Evolutionary conservation across 306 rosid species (phyloP).

Genomic region (Vicia villosa): DNA sequence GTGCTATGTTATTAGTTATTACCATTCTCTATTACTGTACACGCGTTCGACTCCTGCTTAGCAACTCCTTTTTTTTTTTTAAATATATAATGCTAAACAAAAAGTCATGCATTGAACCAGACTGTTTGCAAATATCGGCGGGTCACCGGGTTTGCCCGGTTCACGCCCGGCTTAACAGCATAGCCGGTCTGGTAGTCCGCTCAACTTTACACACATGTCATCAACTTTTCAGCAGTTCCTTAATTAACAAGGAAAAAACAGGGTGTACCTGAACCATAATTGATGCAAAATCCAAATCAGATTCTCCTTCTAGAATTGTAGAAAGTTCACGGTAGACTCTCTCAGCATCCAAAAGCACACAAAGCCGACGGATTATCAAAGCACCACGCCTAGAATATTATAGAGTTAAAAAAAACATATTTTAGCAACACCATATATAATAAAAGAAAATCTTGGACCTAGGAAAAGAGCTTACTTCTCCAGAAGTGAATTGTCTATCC

Average conservation of each 20-base stretch:
- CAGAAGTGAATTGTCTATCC: constrained; percentile 75
- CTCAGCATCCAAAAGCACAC: constrained; percentile 96
- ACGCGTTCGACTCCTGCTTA: too few species aligned
- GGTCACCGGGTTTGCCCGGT: too few species aligned
- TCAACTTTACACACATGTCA: not conserved
- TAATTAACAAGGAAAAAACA: constrained; percentile 34
- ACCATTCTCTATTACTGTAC: too few species aligned
- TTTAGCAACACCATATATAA: constrained; percentile 8
- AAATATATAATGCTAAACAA: too few species aligned
- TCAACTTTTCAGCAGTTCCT: constrained; percentile 25
- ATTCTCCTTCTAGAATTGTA: constrained; percentile 79
- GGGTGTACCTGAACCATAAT: constrained; percentile 89
- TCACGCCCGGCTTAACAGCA: too few species aligned
- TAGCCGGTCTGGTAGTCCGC: too few species aligned
- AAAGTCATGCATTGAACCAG: too few species aligned
- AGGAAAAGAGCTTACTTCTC: constrained; percentile 68
- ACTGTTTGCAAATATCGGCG: too few species aligned
- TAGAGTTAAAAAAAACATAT: constrained; percentile 21
- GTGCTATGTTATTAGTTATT: too few species aligned
- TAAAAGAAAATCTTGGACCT: constrained; percentile 15
- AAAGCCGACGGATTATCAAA: constrained; percentile 85
- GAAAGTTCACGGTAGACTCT: constrained; percentile 92
- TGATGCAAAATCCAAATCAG: constrained; percentile 88
- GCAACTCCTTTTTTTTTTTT: too few species aligned
- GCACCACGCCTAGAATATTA: constrained; percentile 82